phyloP scores from a whole-genome alignment of 2,329 filamentous ascomycete species.

The Talaromyces sp. region DNA sequence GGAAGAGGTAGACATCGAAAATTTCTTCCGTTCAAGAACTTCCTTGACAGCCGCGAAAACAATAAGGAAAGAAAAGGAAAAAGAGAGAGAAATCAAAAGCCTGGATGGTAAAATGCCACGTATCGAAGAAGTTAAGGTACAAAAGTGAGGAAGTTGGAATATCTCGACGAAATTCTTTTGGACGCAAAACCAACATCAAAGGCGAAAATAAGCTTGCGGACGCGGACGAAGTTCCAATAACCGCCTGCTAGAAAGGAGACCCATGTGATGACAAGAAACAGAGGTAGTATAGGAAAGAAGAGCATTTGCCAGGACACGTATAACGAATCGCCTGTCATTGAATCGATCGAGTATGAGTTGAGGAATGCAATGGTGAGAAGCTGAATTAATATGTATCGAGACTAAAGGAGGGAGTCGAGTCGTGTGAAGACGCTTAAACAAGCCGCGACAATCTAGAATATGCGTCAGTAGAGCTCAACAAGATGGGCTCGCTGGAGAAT shows the following conservation, averaged over 20 bases:
- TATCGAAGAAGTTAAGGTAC: background rate
- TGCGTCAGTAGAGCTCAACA: slow-evolving; percentile 3
- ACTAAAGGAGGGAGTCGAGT: slow-evolving; percentile 84
- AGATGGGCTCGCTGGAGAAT: background rate
- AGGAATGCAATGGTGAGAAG: slow-evolving; percentile 6
- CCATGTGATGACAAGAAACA: background rate
- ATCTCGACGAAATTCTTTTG: background rate
- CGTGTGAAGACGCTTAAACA: slow-evolving; percentile 96
- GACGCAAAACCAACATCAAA: slow-evolving; percentile 5
- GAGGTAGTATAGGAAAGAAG: background rate
- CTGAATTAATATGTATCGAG: slow-evolving; percentile 1
- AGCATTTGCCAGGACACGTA: background rate
- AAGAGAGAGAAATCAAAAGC: background rate
- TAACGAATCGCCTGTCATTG: background rate
- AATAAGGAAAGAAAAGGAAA: background rate
- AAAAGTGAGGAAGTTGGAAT: background rate
- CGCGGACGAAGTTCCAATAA: slow-evolving; percentile 8
- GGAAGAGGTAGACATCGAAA: background rate
- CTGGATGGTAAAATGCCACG: background rate
- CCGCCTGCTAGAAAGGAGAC: slow-evolving; percentile 7
- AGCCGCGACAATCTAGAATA: slow-evolving; percentile 69
- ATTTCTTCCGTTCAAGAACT: background rate
- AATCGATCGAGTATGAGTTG: slow-evolving; percentile 2
- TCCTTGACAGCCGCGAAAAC: background rate
- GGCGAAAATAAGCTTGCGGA: slow-evolving; percentile 2